Conservation (phyloP, 192 early-diverging fungal species). For the Irineochytrium annulatum region DNA sequence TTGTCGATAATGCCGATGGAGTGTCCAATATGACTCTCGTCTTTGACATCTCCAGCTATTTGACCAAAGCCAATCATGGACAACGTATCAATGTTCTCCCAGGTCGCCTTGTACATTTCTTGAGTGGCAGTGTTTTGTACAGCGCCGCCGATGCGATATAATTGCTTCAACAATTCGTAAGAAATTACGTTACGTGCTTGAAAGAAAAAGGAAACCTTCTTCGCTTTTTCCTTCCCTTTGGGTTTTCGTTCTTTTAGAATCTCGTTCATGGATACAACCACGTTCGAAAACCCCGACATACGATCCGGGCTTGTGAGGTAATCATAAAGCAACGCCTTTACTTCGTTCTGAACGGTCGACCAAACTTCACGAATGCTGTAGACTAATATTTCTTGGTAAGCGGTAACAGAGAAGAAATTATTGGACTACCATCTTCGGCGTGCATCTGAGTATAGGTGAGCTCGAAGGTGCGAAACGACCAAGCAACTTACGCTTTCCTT, state of each 20-base stretch:
- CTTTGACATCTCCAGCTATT: no score
- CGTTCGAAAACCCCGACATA: slow-evolving; percentile 16
- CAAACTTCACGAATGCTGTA: slow-evolving; percentile 50
- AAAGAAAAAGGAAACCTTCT: slow-evolving; percentile 3
- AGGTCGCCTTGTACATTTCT: no score
- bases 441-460: neutral
- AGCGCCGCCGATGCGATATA: slow-evolving; percentile 10
- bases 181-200: neutral
- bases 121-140: no score
- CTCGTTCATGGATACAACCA: slow-evolving; percentile 40
- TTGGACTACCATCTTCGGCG: no score
- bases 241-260: slow-evolving; percentile 38
- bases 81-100: no score
- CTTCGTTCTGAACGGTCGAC: slow-evolving; percentile 50
- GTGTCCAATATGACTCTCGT: no score
- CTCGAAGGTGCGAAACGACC: slow-evolving; percentile 7
- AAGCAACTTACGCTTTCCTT: slow-evolving; percentile 10
- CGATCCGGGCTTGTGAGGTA: slow-evolving; percentile 37
- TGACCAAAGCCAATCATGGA: no score
- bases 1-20: slow-evolving; percentile 54
- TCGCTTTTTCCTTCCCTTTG: slow-evolving; percentile 15
- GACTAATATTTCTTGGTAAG: slow-evolving; percentile 13
- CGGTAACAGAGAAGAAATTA: no score
- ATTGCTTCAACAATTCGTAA: neutral
- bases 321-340: slow-evolving; percentile 51